Base-by-base conservation (phyloP, 2,329 filamentous ascomycete genomes). In the Fusarium haematococcum region DNA sequence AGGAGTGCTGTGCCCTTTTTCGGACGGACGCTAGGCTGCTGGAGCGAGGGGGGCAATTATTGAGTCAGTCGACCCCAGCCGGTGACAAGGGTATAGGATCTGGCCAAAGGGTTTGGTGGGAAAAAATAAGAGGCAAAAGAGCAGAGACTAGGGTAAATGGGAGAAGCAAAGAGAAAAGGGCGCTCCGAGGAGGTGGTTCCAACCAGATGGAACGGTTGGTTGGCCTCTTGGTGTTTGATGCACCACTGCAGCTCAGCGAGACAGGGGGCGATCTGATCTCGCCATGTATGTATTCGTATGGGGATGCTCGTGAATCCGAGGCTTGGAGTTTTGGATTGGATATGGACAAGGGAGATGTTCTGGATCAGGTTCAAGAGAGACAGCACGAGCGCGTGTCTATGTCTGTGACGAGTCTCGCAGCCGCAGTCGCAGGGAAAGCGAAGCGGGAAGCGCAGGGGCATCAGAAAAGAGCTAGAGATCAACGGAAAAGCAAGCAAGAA, bases 1-100 rank as follows among this genome's bases (percentile, higher is more conserved):
- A 14, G 43, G 43, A 25, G 43, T 27, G 43, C 43, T 48, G 50
- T 25, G 64, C 23, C 67, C 66, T 67, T 74, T 62, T 33, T 32
- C 27, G 27, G 48, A 30, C 45, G 16, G 32, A 56, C 68, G 69
- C 72, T 75, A 74, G 71, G 66, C 39, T 63, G 14, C 30, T 74
- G 63, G 63, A 56, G 52, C 74, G 69, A 64, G 57, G 63, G 61
- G 62, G 27, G 61, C 48, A 72, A 69, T 68, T 67, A 64, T 76
- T 67, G 76, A 75, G 76, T 75, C 75, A 77, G 72, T 78, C 65
- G 68, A 75, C 60, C 69, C 50, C 62, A 59, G 66, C 57, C 43
- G 58, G 27, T 39, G 59, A 45, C 60, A 32, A 70, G 67, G 63
- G 58, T 71, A 32, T 59, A 16, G 33, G 59, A 45, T 68, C 54